Conservation (phyloP, 2,329 filamentous ascomycete species). For the Curvularia sp. region DNA sequence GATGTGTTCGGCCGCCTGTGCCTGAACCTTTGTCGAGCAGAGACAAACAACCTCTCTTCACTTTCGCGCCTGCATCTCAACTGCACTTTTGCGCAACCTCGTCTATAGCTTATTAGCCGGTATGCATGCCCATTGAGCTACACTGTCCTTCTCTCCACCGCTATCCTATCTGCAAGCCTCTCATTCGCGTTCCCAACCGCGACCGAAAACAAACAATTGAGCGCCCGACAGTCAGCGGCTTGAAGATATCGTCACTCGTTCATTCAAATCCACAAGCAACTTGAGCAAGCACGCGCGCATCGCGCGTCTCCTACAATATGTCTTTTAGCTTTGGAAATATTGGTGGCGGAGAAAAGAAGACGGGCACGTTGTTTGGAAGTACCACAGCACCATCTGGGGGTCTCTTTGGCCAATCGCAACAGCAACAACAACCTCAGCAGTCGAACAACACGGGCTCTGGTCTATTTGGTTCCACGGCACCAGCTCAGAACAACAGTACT, state of each 20-base stretch:
- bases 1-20: slow-evolving; percentile 22
- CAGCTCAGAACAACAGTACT: slow-evolving; percentile 35
- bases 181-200: slow-evolving; percentile 27
- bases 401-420: slow-evolving; percentile 50
- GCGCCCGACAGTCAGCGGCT: slow-evolving; percentile 11
- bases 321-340: slow-evolving; percentile 42
- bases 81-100: slow-evolving; percentile 15
- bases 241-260: slow-evolving; percentile 8
- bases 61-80: slow-evolving; percentile 17
- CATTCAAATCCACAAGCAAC: not conserved
- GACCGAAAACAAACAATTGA: slow-evolving; percentile 25
- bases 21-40: slow-evolving; percentile 25
- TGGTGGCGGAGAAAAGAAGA: slow-evolving; percentile 43
- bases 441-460: slow-evolving; percentile 21
- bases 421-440: slow-evolving; percentile 21
- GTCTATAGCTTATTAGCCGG: slow-evolving; percentile 7
- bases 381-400: slow-evolving; percentile 49
- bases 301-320: slow-evolving; percentile 27
- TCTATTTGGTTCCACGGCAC: slow-evolving; percentile 31
- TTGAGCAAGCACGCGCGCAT: slow-evolving; percentile 1
- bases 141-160: not conserved
- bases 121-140: slow-evolving; percentile 25
- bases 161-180: slow-evolving; percentile 1
- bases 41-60: slow-evolving; percentile 23
- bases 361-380: slow-evolving; percentile 49